A percentile compares a stretch with the other conserved stretches of the same genome.
phyloP scores from a whole-genome alignment of 768 basidiomycete species.

The Tricholoma matsutake region DNA sequence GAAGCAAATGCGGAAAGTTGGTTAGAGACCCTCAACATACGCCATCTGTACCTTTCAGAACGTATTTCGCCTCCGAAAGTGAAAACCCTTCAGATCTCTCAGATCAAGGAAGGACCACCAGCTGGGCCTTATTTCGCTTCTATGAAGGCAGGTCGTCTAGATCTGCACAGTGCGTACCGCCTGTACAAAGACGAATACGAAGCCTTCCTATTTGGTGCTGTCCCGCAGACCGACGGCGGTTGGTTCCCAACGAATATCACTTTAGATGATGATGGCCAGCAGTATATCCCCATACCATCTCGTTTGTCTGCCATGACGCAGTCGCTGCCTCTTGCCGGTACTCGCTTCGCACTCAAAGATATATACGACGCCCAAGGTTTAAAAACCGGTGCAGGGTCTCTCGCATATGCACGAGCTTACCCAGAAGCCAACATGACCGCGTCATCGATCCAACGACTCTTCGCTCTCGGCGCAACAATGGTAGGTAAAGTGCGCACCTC shows the following conservation, averaged over 20 bases:
- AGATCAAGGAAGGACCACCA: constrained; percentile 17
- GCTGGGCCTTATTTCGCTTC: constrained; percentile 28
- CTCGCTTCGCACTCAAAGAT: constrained; percentile 49
- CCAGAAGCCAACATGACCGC: constrained; percentile 33
- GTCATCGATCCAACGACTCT: constrained; percentile 41
- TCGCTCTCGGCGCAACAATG: constrained; percentile 46
- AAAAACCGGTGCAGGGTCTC: constrained; percentile 34
- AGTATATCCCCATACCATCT: constrained; percentile 48
- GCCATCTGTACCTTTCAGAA: constrained; percentile 20
- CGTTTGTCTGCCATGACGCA: constrained; percentile 35
- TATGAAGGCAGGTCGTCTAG: background rate
- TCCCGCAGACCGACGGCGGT: constrained; percentile 33
- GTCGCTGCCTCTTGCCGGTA: constrained; percentile 37
- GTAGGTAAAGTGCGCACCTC: constrained; percentile 55
- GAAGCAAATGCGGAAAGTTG: constrained; percentile 25
- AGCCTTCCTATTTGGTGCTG: constrained; percentile 40
- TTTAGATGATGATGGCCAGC: constrained; percentile 16
- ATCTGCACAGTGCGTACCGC: constrained; percentile 31
- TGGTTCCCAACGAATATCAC: constrained; percentile 33
- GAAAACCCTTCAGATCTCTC: constrained; percentile 11
- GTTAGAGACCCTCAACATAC: constrained; percentile 22
- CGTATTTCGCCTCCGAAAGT: constrained; percentile 16
- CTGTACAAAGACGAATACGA: constrained; percentile 42
- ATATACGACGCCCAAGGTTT: constrained; percentile 33
- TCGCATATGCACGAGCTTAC: constrained; percentile 31